phyloP scores from a whole-genome alignment of 805 yeast species.

The Lachancea fermentati region DNA sequence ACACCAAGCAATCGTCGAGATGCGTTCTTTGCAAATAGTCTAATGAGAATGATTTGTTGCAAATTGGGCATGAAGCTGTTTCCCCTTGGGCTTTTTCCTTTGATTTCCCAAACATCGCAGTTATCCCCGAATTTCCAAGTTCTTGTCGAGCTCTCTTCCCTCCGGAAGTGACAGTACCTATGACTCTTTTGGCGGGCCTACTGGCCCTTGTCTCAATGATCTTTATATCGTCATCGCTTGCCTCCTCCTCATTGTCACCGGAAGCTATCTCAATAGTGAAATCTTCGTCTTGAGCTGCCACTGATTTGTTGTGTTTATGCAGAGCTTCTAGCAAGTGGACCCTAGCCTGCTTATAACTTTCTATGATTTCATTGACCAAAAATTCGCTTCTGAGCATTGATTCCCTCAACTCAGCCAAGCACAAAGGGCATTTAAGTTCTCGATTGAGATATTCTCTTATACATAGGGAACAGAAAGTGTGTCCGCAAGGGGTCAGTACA shows the following conservation, averaged over 20 bases:
- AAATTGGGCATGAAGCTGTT: conserved; percentile 62
- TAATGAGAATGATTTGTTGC: conserved; percentile 49
- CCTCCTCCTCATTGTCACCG: conserved; percentile 21
- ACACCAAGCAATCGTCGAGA: conserved; percentile 52
- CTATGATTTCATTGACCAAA: conserved; percentile 64
- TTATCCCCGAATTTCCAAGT: conserved; percentile 1
- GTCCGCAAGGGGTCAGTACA: conserved; percentile 78
- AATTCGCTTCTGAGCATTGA: conserved; percentile 62
- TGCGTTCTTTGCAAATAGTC: conserved; percentile 53
- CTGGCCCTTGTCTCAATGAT: conserved; percentile 27
- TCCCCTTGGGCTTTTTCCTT: conserved; percentile 13
- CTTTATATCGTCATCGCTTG: conserved; percentile 27
- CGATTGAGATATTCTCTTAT: conserved; percentile 63
- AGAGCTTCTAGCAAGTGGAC: conserved; percentile 34
- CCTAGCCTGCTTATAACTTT: conserved; percentile 44
- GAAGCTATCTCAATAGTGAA: conserved; percentile 29
- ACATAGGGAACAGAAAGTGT: conserved; percentile 84
- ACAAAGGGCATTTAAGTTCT: conserved; percentile 68
- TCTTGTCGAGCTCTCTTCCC: conserved; percentile 4
- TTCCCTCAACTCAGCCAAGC: conserved; percentile 65
- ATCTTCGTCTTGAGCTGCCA: conserved; percentile 8
- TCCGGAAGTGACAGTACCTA: neutral
- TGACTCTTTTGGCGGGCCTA: conserved; percentile 12
- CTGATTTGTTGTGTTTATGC: conserved; percentile 2
- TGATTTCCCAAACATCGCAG: conserved; percentile 6